Evolutionary conservation across 2,329 filamentous ascomycete genomes (phyloP), one percentile per base, ranked within the genome.

Genomic region (Magnaporthiopsis poae): DNA sequence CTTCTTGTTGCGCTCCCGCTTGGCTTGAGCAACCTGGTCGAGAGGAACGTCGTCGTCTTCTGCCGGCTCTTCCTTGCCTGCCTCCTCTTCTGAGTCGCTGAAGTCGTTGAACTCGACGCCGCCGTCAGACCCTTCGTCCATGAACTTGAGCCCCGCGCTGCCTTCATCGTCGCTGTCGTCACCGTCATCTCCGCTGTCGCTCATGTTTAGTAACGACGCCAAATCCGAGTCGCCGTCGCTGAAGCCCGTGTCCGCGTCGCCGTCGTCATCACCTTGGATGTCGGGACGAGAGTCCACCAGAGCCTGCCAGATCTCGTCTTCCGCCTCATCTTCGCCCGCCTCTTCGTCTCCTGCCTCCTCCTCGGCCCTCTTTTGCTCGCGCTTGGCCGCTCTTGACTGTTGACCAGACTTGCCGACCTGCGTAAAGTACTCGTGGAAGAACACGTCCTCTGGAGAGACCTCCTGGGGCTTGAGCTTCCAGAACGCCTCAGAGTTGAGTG

Each of bases 401-500:
- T 89, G 85, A 67, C 76, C 75, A 64, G 82, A 79, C 77, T 88
- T 92, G 69, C 87, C 87, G 66, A 90, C 79, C 69, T 88, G 86
- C 68, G 86, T 88, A 79, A 99, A 99, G 85, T 99, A 99, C 71
- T 92, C 88, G 77, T 99, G 95, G 86, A 99, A 99, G 86, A 99
- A 99, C 59, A 92, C 90, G 75, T 99, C 95, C 70, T 99, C 93
- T 0, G 88, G 91, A 3, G 90, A 88, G 61, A 99, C 89, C 66
- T 98, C 88, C 69, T 92, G 88, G n/a, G 85, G 83, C 79, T 92
- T 93, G 85, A 91, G 92, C 73, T 88, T 89, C 91, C 92, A 96
- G 82, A 99, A 99, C 3, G 86, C 82, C 69, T 96, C 90, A 1
- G 89, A 89, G 78, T 99, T 99, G 76, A 99, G 83, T 7, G 79